Evolutionary conservation across 2,329 filamentous ascomycete genomes (phyloP), one percentile per base, ranked within the genome.

Genomic region (Pyrenophora graminea): DNA sequence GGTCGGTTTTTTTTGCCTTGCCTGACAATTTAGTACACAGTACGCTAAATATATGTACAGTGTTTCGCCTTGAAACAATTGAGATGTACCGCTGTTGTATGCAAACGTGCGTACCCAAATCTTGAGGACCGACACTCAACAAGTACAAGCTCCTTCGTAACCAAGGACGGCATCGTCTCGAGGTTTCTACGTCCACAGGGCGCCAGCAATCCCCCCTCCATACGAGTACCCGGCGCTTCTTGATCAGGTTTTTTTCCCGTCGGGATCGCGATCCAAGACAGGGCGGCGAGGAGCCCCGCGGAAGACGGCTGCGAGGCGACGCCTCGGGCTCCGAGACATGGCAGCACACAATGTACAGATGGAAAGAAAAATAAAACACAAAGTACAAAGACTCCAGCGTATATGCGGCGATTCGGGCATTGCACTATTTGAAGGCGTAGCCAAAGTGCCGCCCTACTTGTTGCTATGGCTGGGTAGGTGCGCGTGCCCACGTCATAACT

Each of bases 231-330:
- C 36, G 32, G 47, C 36, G 45, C 36, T 19, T 21, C 42, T 25
- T 45, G 47, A 40, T 36, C 47, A 34, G 33, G 38, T 38, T 39
- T 39, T 42, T 27, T 18, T 23, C 27, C 23, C 43, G 25, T 41
- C 31, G 37, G 33, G 48, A 51, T 51, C 48, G 39, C 39, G 39
- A 51, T 51, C 33, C 32, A 25, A 42, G 17, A 10, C 2, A 41
- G 44, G 15, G 30, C 44, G 18, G 39, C 44, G 12, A 30, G n/a
- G 32, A 10, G 32, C 19, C 25, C 37, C 44, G 33, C 39, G 15
- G 21, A 38, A 25, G 33, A 34, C 21, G 32, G 31, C 25, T 37
- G 25, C n/a, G n/a, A 41, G 12, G 6, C 21, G n/a, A 12, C 44
- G 37, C 42, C 39, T 39, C 19, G 15, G 12, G 39, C 48, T 19